Base-by-base conservation (phyloP, 257 asterid species). In the Jacaranda mimosifolia region DNA sequence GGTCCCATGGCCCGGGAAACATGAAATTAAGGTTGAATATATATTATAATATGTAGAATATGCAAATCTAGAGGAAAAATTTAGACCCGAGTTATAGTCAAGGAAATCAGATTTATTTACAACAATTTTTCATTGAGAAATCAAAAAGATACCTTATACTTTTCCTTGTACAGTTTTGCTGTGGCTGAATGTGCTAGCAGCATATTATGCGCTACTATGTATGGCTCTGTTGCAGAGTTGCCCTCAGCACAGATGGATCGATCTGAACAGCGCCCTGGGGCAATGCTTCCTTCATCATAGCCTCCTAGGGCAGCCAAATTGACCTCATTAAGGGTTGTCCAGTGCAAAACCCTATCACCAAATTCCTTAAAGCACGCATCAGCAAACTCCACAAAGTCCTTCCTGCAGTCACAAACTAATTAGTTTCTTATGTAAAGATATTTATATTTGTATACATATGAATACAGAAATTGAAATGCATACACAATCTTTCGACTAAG, bases 291-390 rank as follows among this genome's bases (percentile, higher is more conserved):
- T 14, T 83, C 70, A 18, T 48, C 74, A 9, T 86, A 86, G 26
- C 90, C 90, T 46, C 87, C 90, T 5, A 81, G 0, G 8, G 74
- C 59, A 79, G 76, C 84, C 46, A 85, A 32, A 36, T 89, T 87
- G 13, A 46, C 84, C 69, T 87, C 91, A 52, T 89, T 89, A n/a
- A 89, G 5, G n/a, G 91, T 87, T 6, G 90, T 89, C 91, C 91
- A 87, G 45, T 83, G 55, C 55, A 53, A 69, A 70, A 89, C 85
- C 78, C 93, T 72, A 73, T 89, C 90, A 4, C 93, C 91, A 13
- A 89, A 89, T 79, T 83, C 91, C 80, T 76, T 89, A 42, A 89
- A 89, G 79, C 93, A 87, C 49, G 74, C 87, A 73, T 87, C 84
- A 0, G 89, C 93, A 71, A 21, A 89, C 40, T 68, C 87, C 19